These are phyloP conservation scores for Lentinula lateritia DNA, from an alignment of 768 basidiomycete genomes.

Conservation along the genomic window DNA sequence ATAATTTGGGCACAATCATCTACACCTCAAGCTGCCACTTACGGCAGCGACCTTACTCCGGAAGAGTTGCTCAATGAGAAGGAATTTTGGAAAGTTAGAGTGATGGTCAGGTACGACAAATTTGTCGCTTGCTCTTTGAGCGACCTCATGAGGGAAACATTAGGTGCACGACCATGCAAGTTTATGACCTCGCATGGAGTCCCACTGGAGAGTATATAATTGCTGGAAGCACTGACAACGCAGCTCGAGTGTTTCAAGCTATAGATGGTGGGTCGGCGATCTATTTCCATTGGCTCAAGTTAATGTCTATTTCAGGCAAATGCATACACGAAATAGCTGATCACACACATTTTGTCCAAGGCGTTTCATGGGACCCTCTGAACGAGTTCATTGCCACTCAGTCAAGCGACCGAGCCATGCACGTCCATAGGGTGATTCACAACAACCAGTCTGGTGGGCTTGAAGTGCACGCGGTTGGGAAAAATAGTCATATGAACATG, in stretches of 20 bases:
- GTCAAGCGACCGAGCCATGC: constrained; percentile 93
- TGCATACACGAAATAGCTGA: constrained; percentile 88
- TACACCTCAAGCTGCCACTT: constrained; percentile 62
- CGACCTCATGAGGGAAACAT: background rate
- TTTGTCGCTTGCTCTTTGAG: background rate
- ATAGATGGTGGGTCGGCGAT: constrained; percentile 50
- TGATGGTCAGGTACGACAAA: constrained; percentile 5
- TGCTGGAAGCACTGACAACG: constrained; percentile 96
- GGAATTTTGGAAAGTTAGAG: constrained; percentile 76
- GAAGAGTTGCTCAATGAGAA: constrained; percentile 88
- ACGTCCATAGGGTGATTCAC: constrained; percentile 70
- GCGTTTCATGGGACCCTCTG: constrained; percentile 97
- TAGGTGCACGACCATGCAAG: constrained; percentile 91
- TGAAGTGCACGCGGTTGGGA: constrained; percentile 87
- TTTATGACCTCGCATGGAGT: constrained; percentile 97
- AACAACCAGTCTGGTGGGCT: constrained; percentile 59
- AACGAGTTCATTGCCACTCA: constrained; percentile 98
- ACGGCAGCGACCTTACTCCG: constrained; percentile 74
- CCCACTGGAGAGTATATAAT: constrained; percentile 92
- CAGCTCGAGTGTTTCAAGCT: constrained; percentile 76
- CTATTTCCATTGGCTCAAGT: constrained; percentile 8
- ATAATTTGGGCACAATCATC: constrained; percentile 90
- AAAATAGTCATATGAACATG: constrained; percentile 63
- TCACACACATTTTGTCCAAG: constrained; percentile 96
- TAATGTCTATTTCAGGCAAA: constrained; percentile 47